phyloP scores from a whole-genome alignment of 805 yeast genomes.

The Tanozyma kutaoensis region DNA sequence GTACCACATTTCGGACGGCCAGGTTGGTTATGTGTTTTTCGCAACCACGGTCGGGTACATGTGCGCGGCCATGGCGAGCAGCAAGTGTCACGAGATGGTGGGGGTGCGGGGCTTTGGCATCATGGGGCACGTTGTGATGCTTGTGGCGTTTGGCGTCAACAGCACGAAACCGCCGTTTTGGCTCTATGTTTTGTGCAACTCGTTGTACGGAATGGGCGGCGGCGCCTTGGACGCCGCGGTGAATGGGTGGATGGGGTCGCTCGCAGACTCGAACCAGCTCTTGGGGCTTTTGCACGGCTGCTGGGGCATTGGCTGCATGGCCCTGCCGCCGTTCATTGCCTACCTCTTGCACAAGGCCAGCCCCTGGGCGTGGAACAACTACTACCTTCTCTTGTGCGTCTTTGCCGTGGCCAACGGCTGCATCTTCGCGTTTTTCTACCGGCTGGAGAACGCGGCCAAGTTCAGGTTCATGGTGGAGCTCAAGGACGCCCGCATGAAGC shows the following conservation, averaged over 20 bases:
- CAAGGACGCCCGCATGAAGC: slow-evolving; percentile 2
- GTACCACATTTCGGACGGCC: slow-evolving; percentile 34
- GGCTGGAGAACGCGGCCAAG: slow-evolving; percentile 32
- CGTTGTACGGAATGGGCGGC: slow-evolving; percentile 37
- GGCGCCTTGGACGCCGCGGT: slow-evolving; percentile 45
- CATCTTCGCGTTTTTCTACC: slow-evolving; percentile 14
- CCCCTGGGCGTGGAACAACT: slow-evolving; percentile 36
- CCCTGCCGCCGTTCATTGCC: slow-evolving; percentile 34
- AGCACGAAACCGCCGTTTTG: slow-evolving; percentile 27
- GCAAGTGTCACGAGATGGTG: slow-evolving; percentile 20
- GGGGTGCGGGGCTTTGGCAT: slow-evolving; percentile 37
- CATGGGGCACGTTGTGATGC: slow-evolving; percentile 19
- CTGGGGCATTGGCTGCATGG: slow-evolving; percentile 41
- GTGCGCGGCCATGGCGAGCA: slow-evolving; percentile 35
- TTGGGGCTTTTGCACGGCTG: slow-evolving; percentile 39
- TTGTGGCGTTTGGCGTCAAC: slow-evolving; percentile 24
- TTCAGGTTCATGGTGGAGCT: slow-evolving; percentile 13
- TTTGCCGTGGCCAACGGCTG: slow-evolving; percentile 12
- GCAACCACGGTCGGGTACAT: slow-evolving; percentile 44
- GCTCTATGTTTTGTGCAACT: slow-evolving; percentile 24
- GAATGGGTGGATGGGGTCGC: slow-evolving; percentile 38
- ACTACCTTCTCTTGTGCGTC: slow-evolving; percentile 22
- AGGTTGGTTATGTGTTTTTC: slow-evolving; percentile 36
- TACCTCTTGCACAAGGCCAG: slow-evolving; percentile 21
- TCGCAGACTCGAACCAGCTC: slow-evolving; percentile 34